Conservation (phyloP, 306 rosid species). For the Sphenostylis stenocarpa region DNA sequence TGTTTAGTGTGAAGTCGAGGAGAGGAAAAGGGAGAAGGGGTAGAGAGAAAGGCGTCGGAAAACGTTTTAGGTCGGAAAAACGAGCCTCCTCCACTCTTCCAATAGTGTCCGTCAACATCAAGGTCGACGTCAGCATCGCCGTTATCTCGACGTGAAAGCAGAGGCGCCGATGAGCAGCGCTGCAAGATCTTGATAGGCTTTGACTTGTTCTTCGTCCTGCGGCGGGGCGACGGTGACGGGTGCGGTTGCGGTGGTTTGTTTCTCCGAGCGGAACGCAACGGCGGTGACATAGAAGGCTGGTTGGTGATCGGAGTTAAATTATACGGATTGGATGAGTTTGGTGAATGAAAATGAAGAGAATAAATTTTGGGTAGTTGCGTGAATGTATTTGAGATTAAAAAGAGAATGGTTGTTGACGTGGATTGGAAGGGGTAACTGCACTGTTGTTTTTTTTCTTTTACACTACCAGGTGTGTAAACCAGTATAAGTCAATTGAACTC, state of each 20-base stretch:
- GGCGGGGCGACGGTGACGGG: constrained; percentile 48
- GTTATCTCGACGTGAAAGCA: constrained; percentile 12
- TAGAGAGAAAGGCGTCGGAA: constrained; percentile 49
- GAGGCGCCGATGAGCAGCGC: constrained; percentile 69
- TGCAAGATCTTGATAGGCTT: constrained; percentile 44
- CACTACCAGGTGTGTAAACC: too few species aligned
- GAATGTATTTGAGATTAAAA: too few species aligned
- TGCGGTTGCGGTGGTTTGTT: constrained; percentile 48
- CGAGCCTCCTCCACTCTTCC: neutral
- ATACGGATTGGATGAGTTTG: too few species aligned
- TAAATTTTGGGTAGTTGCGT: neutral
- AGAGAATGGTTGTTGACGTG: neutral
- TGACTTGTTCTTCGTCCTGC: constrained; percentile 27
- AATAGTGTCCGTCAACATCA: neutral
- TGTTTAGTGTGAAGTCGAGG: constrained; percentile 31
- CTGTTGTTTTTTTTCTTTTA: too few species aligned
- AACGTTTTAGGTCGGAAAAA: constrained; percentile 52
- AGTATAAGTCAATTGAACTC: too few species aligned
- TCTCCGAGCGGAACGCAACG: constrained; percentile 32
- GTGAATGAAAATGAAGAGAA: neutral
- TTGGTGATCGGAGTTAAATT: neutral
- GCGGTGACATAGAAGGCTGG: constrained; percentile 50
- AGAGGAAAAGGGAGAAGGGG: constrained; percentile 58
- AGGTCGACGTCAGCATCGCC: neutral
- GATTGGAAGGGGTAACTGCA: neutral